Evolutionary conservation across 441 rosid species (phyloP).

Genomic region (Eutrema salsugineum): DNA sequence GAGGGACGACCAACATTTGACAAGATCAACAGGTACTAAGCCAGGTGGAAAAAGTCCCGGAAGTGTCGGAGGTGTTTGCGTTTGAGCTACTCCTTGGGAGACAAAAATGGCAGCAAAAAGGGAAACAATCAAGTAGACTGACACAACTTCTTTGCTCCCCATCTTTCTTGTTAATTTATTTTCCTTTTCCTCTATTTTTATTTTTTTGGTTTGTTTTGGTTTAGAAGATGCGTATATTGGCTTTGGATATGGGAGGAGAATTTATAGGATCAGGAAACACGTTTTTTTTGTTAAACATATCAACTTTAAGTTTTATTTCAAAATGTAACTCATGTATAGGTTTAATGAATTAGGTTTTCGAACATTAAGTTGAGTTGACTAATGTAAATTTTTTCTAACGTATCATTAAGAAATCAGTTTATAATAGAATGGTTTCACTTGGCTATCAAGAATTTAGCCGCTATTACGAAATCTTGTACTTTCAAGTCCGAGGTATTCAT

Average conservation of each 20-base stretch:
- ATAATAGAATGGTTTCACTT: too few relatives aligned
- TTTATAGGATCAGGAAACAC: neutral
- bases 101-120: neutral
- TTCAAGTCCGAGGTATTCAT: too few relatives aligned
- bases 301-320: neutral
- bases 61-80: neutral
- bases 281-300: neutral
- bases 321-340: neutral
- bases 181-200: neutral
- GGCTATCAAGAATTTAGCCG: too few relatives aligned
- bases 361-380: neutral
- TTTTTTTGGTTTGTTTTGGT: neutral
- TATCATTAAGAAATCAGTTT: too few relatives aligned
- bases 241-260: neutral
- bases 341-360: neutral
- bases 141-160: neutral
- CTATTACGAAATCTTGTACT: too few relatives aligned
- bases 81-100: neutral
- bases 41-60: neutral
- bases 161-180: neutral
- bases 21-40: neutral
- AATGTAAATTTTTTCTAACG: too few relatives aligned
- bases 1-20: constrained; percentile 21
- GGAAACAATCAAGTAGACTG: neutral
- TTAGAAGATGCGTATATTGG: constrained; percentile 4